These are phyloP conservation scores for Lipomyces japonicus DNA, from an alignment of 805 yeast genomes.

Conservation along the genomic window DNA sequence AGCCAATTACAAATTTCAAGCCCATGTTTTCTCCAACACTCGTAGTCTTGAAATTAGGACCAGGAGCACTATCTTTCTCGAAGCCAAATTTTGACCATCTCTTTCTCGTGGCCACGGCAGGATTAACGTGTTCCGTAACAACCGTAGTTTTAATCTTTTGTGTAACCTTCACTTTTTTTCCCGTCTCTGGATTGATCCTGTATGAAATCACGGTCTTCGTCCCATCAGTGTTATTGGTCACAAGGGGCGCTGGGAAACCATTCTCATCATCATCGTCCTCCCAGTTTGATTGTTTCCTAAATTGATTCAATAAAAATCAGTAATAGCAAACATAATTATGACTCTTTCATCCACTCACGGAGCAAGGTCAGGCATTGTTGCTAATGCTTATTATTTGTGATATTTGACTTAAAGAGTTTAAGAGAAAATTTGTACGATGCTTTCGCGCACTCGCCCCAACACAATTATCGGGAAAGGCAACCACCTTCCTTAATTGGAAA, in stretches of 20 bases:
- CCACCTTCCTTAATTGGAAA: too few species aligned
- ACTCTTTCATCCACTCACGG: slow-evolving; percentile 10
- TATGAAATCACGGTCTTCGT: slow-evolving; percentile 82
- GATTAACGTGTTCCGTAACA: slow-evolving; percentile 78
- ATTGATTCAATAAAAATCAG: too few species aligned
- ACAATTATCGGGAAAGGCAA: background rate
- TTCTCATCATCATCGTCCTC: slow-evolving; percentile 45
- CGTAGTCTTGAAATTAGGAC: slow-evolving; percentile 86
- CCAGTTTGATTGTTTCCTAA: slow-evolving; percentile 44
- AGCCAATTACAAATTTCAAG: slow-evolving; percentile 54
- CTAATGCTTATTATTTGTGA: background rate
- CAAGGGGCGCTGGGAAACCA: slow-evolving; percentile 61
- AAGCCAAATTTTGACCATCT: slow-evolving; percentile 86
- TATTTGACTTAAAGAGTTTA: too few species aligned
- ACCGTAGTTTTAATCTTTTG: slow-evolving; percentile 75
- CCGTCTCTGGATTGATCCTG: slow-evolving; percentile 62
- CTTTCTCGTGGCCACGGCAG: slow-evolving; percentile 79
- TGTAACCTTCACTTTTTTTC: slow-evolving; percentile 81
- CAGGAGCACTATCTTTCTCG: slow-evolving; percentile 68
- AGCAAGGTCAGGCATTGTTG: slow-evolving; percentile 25
- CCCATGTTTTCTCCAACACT: slow-evolving; percentile 81
- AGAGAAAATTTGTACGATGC: background rate
- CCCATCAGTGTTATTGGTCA: slow-evolving; percentile 78
- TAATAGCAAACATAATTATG: background rate
- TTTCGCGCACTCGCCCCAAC: background rate